Conservation (phyloP, 2,329 filamentous ascomycete genomes). For the Xylariales sp. region DNA sequence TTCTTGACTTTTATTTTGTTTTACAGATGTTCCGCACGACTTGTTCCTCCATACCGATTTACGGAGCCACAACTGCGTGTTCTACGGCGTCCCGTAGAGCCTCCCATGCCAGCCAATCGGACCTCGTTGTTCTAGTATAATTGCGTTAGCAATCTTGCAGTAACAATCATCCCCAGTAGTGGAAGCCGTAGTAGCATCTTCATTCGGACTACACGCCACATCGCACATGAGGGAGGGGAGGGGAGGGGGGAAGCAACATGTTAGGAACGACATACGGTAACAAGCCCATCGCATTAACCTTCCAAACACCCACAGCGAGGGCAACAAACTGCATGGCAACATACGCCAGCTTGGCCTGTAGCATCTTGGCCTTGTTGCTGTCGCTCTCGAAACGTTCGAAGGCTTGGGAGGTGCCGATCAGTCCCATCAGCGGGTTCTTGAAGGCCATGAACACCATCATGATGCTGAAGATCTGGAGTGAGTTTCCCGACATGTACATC, state of each 20-base stretch:
- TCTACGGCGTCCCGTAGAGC: slow-evolving; percentile 65
- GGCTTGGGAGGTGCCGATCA: slow-evolving; percentile 78
- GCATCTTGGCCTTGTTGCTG: slow-evolving; percentile 65
- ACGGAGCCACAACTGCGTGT: slow-evolving; percentile 59
- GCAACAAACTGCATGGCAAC: slow-evolving; percentile 82
- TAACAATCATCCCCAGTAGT: too few species aligned
- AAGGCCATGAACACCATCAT: slow-evolving; percentile 99
- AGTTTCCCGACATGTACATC: slow-evolving; percentile 99
- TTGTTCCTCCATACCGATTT: too few species aligned
- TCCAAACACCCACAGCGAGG: slow-evolving; percentile 86
- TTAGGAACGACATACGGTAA: slow-evolving; percentile 63
- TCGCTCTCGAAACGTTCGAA: slow-evolving; percentile 89
- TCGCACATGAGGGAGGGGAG: too few species aligned
- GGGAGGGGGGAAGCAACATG: too few species aligned
- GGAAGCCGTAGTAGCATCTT: too few species aligned
- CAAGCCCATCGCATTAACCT: slow-evolving; percentile 93
- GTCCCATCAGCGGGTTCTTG: slow-evolving; percentile 86
- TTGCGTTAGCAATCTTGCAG: slow-evolving; percentile 27
- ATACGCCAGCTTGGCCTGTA: slow-evolving; percentile 84
- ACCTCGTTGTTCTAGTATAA: slow-evolving; percentile 77
- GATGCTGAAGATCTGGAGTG: slow-evolving; percentile 97
- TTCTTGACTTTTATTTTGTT: neutral
- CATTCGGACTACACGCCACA: too few species aligned
- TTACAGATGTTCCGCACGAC: too few species aligned
- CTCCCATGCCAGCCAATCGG: slow-evolving; percentile 98